Percentiles rank a stretch among this genome's conserved stretches.
phyloP scores from a whole-genome alignment of 2,329 filamentous ascomycete genomes.

The Hyphodiscus sp. region DNA sequence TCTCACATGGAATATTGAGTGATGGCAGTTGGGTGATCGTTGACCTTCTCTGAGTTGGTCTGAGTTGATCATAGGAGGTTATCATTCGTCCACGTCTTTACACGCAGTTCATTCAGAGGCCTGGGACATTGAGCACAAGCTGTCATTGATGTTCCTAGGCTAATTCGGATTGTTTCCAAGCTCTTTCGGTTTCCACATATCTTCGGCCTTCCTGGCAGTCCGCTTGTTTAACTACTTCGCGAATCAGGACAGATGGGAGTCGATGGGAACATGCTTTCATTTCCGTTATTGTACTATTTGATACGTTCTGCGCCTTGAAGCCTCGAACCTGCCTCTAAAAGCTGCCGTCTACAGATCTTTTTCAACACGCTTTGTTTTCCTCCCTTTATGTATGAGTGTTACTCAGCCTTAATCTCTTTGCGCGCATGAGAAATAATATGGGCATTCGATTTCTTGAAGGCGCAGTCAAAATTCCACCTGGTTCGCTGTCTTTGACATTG shows the following conservation, averaged over 20 bases:
- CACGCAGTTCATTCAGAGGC: neutral
- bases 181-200: neutral
- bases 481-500: slow-evolving; percentile 3
- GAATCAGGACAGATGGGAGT: neutral
- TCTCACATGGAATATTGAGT: slow-evolving; percentile 22
- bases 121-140: slow-evolving; percentile 6
- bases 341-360: neutral
- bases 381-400: neutral
- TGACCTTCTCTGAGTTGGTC: neutral
- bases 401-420: neutral
- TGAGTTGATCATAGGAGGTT: neutral
- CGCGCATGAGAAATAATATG: neutral
- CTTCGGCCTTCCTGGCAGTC: neutral
- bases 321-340: neutral
- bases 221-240: neutral
- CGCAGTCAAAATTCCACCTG: neutral
- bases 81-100: neutral
- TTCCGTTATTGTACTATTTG: neutral
- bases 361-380: neutral
- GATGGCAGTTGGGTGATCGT: slow-evolving; percentile 1
- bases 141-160: slow-evolving; percentile 10
- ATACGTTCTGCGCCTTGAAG: neutral
- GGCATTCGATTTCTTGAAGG: neutral
- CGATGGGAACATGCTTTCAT: neutral
- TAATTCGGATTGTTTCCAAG: slow-evolving; percentile 2